These are phyloP conservation scores for Erythrophleum fordii DNA, from an alignment of 306 rosid genomes.

Conservation along the genomic window DNA sequence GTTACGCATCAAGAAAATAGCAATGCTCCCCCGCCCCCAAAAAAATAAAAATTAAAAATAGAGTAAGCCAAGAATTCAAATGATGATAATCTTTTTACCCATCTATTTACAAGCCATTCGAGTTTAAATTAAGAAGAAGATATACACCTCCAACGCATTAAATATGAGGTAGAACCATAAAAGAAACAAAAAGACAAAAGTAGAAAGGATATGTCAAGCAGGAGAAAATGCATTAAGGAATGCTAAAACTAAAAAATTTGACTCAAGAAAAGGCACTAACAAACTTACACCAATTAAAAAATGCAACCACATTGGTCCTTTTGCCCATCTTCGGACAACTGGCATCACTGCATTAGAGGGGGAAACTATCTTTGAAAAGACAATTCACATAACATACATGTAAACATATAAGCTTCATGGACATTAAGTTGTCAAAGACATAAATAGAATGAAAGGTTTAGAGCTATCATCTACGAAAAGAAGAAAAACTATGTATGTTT, in stretches of 20 bases:
- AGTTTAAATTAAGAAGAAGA: conserved; percentile 1
- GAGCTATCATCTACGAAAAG: not conserved
- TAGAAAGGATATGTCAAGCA: not conserved
- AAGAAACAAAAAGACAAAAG: not conserved
- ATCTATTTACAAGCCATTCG: not conserved
- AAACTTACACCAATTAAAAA: conserved; percentile 77
- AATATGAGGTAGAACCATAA: not conserved
- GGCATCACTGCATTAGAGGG: conserved; percentile 71
- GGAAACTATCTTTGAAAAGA: conserved; percentile 5
- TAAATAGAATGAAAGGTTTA: not conserved
- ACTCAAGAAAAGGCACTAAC: conserved; percentile 4
- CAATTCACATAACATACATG: not conserved
- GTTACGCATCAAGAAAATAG: not conserved
- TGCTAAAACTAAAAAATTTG: not conserved
- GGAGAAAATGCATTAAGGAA: not conserved
- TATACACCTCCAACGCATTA: conserved; percentile 6
- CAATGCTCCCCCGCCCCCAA: not conserved
- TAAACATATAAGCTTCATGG: conserved; percentile 4
- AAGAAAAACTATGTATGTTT: not conserved
- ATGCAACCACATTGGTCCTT: conserved; percentile 91
- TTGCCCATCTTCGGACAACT: conserved; percentile 58
- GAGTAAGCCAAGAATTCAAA: not conserved
- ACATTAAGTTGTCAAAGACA: not conserved
- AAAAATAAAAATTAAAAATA: not conserved
- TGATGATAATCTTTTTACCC: not conserved